Conservation (phyloP, 805 yeast genomes). For the Candida germanica region DNA sequence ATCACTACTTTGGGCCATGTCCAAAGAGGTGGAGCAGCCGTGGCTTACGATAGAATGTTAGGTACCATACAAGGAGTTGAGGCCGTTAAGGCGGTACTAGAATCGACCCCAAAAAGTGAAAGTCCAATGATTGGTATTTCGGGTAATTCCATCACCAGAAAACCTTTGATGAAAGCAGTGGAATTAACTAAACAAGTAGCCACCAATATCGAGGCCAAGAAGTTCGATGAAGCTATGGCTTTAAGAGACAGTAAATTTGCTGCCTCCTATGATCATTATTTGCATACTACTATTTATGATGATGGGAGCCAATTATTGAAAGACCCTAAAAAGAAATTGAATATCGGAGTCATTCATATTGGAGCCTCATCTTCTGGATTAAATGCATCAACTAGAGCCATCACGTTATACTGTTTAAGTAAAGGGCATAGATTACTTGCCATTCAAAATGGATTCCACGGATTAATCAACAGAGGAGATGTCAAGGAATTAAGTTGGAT, state of each 20-base stretch:
- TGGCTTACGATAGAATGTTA: constrained; percentile 65
- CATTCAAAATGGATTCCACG: constrained; percentile 71
- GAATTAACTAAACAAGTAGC: constrained; percentile 70
- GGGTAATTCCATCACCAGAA: constrained; percentile 67
- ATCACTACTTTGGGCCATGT: constrained; percentile 77
- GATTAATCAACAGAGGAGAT: constrained; percentile 61
- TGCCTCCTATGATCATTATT: constrained; percentile 60
- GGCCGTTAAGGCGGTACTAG: constrained; percentile 73
- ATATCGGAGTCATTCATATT: constrained; percentile 68
- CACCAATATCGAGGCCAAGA: constrained; percentile 58
- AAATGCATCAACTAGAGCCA: constrained; percentile 74
- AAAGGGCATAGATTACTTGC: constrained; percentile 72
- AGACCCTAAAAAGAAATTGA: constrained; percentile 49
- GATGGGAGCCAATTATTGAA: constrained; percentile 44
- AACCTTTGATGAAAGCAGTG: constrained; percentile 72
- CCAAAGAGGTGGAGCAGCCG: constrained; percentile 82
- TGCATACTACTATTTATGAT: constrained; percentile 47
- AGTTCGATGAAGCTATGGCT: constrained; percentile 67
- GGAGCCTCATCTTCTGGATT: constrained; percentile 83
- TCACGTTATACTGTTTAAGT: constrained; percentile 71
- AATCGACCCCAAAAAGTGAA: constrained; percentile 64
- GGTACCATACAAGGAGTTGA: constrained; percentile 83
- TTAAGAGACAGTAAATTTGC: constrained; percentile 69
- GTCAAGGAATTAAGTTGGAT: constrained; percentile 63
- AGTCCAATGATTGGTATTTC: constrained; percentile 75